phyloP scores from a whole-genome alignment of 306 rosid species.

The Sophora flavescens region DNA sequence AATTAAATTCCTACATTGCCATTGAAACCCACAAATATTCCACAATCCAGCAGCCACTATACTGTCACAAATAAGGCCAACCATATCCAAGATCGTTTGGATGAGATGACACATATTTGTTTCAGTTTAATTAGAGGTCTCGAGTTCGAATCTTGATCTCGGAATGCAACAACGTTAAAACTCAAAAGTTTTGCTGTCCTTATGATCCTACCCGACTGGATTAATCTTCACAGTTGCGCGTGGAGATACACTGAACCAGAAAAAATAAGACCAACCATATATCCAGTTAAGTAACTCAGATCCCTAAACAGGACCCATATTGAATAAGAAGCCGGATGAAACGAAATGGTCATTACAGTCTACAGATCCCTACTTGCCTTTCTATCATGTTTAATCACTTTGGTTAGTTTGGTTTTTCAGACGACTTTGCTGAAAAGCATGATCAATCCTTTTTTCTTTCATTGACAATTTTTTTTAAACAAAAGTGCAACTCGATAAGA shows the following conservation, averaged over 20 bases:
- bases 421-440: constrained; percentile 28
- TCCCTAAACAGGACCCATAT: no score
- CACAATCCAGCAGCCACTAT: neutral
- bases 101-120: no score
- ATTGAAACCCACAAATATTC: neutral
- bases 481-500: constrained; percentile 15
- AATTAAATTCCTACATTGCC: neutral
- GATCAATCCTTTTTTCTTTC: neutral
- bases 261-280: no score
- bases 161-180: no score
- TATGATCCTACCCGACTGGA: no score
- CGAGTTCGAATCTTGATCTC: no score
- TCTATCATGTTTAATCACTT: constrained; percentile 12
- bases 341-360: neutral
- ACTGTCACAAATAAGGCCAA: neutral
- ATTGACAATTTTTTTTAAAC: neutral
- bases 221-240: no score
- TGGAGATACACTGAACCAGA: no score
- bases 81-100: no score
- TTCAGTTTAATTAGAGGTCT: no score
- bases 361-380: constrained; percentile 6
- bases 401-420: neutral
- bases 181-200: no score
- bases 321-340: neutral
- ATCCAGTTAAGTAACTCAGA: no score